Base-by-base conservation (phyloP, 345 rosid species). In the Adansonia digitata region DNA sequence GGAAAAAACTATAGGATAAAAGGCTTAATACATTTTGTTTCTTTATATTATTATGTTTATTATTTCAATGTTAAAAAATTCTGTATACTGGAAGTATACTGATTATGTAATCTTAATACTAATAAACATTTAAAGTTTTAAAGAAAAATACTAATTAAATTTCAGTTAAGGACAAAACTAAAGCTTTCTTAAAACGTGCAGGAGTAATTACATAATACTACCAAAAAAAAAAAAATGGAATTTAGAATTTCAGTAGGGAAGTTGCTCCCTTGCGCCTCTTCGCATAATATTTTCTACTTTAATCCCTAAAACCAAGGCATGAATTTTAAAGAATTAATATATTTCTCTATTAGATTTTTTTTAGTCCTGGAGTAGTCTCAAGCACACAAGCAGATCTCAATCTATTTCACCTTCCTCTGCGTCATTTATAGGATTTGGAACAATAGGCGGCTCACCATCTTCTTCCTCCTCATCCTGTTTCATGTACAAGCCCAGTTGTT, bases 401-500 rank as follows among this genome's bases (percentile, higher is more conserved):
- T 14, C 35, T 60, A 88, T 89, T 86, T 94, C 97, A 70, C 97
- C 98, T 87, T 94, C 97, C 84, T 90, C 98, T 0, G 83, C 88
- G 69, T 92, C 90, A 39, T 84, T 75, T 10, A 51, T 77, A 27
- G 55, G 73, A 49, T 77, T 80, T 15, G 74, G 53, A 45, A 67
- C 45, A 51, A 69, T 59, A 2, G 83, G 85, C 11, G 83, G 81
- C 46, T 85, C 91, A 2, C 83, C 78, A 70, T 92, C 95, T 66
- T 86, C 92, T 52, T 88, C 96, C 62, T 48, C 93, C 91, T 93
- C 92, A 39, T 91, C 97, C 35, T 81, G 83, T 83, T 91, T 95
- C 89, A 93, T 95, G 85, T 84, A 95, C 80, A 95, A 76, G 37
- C 99, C 99, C 3, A 91, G 91, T 70, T 90, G 97, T 80, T 95